These are phyloP conservation scores for Fusarium sp. DNA, from an alignment of 2,329 filamentous ascomycete species.

Conservation along the genomic window DNA sequence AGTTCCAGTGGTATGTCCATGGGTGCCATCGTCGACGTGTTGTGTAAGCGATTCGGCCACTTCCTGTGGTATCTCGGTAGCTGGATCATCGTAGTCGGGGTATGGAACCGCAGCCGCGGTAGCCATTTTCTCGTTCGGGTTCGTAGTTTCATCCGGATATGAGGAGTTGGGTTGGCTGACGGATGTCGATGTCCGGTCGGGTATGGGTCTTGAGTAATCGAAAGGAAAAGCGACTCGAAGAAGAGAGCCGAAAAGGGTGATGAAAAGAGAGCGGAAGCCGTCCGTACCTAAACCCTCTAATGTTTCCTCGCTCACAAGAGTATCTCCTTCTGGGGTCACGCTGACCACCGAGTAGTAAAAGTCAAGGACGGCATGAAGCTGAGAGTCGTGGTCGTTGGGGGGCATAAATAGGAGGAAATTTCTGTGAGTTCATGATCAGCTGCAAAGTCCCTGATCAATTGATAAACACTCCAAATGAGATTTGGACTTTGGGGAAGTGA, in stretches of 20 bases:
- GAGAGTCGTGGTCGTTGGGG: slow-evolving; percentile 72
- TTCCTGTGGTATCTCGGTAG: slow-evolving; percentile 45
- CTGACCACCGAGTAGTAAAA: slow-evolving; percentile 93
- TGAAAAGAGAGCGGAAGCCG: slow-evolving; percentile 70
- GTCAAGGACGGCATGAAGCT: slow-evolving; percentile 85
- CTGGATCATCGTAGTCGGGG: slow-evolving; percentile 43
- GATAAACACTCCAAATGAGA: slow-evolving; percentile 7
- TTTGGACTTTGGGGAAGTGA: slow-evolving; percentile 7
- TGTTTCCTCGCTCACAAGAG: slow-evolving; percentile 89
- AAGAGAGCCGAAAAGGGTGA: slow-evolving; percentile 82
- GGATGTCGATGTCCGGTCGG: slow-evolving; percentile 42
- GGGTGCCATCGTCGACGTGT: slow-evolving; percentile 56
- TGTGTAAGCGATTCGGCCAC: slow-evolving; percentile 43
- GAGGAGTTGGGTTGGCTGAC: slow-evolving; percentile 14
- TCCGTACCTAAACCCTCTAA: slow-evolving; percentile 95
- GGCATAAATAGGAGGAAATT: slow-evolving; percentile 95
- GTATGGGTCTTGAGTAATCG: slow-evolving; percentile 52
- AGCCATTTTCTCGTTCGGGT: slow-evolving; percentile 39
- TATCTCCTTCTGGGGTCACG: slow-evolving; percentile 94
- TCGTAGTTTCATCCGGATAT: slow-evolving; percentile 35
- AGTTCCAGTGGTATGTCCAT: slow-evolving; percentile 53
- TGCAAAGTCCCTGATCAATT: slow-evolving; percentile 19
- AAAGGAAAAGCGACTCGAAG: slow-evolving; percentile 74
- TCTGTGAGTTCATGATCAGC: slow-evolving; percentile 62
- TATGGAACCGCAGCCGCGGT: slow-evolving; percentile 38